Base-by-base conservation (phyloP, 2,329 filamentous ascomycete genomes). In the Alternaria sp. region DNA sequence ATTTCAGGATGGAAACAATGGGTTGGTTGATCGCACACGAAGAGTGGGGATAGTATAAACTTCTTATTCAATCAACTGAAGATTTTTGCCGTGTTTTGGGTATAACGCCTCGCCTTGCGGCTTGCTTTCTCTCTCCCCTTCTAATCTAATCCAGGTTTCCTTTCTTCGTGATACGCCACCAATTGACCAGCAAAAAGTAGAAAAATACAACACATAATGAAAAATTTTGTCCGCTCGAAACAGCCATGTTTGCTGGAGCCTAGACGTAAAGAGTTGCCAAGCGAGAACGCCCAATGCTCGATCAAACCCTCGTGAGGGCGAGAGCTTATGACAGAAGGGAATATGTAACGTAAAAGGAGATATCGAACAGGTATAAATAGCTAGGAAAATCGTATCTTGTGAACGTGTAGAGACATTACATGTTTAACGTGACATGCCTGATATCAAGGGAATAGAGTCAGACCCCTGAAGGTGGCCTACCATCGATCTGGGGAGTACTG, bases 401-500 rank as follows among this genome's bases (percentile, higher is more conserved):
- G 46, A 57, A 40, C 50, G 54, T 50, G 42, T 40, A 48, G 42
- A 56, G 37, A 46, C 52, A 51, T 56, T 48, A 56, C 13, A 45
- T 45, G 33, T 45, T 56, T 45, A 33, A 42, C 44, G 50, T 55
- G 21, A 45, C 24, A 24, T 36, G 55, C 14, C 23, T 37, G 36
- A 44, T 42, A n/a, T 58, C 26, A 24, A 58, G n/a, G 23, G 24
- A 54, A 13, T 31, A 46, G 10, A 34, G 31, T 10, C 17, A 23
- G 13, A 42, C 21, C 36, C n/a, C 33, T 17, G 9, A 10, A 39
- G 13, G n/a, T 41, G 44, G 39, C 53, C 7, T 39, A 54, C 68
- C 60, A 69, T 51, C 62, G 56, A 40, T 68, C 65, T 29, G 64
- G 61, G 26, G 67, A 68, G 40, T 57, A 60, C 37, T 73, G 67